Evolutionary conservation across 2,329 filamentous ascomycete species (phyloP), one percentile per base, ranked within the genome.

Genomic region (Colletotrichum abscissum): DNA sequence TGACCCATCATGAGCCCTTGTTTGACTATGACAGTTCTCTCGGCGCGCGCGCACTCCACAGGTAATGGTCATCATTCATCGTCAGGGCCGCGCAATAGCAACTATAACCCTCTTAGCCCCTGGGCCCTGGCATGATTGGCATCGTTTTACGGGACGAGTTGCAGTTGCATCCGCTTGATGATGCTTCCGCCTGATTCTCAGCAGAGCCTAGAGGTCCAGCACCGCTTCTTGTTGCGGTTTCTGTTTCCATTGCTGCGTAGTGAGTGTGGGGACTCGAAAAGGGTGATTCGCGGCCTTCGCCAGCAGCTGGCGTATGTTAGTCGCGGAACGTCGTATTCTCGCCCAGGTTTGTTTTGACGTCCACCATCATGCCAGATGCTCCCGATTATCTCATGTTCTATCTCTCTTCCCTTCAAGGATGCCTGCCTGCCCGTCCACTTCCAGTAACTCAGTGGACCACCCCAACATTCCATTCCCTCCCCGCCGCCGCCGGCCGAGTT

Each of bases 151-250:
- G 63, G 57, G 56, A 63, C 49, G 49, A 55, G n/a, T 67, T 63
- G 56, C 63, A 67, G 59, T 65, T 59, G 67, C 59, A 64, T 38
- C 57, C 60, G 72, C 52, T 60, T 67, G 68, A 24, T 58, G 56
- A 62, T 67, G 68, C 56, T 65, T 26, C 42, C 57, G 67, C 5
- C 19, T 11, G 42, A 7, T 12, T 26, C 42, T 49, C 42, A 22
- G 16, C 19, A 49, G 8, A 19, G 38, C 38, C 38, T 12, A 35
- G 33, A 19, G 38, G 12, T 42, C 57, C 35, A 38, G 11, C 28
- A 60, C 26, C 66, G 54, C 54, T 42, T 65, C 56, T 42, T 58
- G 65, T 65, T 55, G 59, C 54, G 66, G 5, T 33, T 59, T 58
- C 60, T 12, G 59, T 72, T 67, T 72, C 57, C 58, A 22, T 49